These are phyloP conservation scores for Golubevia pallescens DNA, from an alignment of 1,284 basidiomycete species.

Conservation along the genomic window DNA sequence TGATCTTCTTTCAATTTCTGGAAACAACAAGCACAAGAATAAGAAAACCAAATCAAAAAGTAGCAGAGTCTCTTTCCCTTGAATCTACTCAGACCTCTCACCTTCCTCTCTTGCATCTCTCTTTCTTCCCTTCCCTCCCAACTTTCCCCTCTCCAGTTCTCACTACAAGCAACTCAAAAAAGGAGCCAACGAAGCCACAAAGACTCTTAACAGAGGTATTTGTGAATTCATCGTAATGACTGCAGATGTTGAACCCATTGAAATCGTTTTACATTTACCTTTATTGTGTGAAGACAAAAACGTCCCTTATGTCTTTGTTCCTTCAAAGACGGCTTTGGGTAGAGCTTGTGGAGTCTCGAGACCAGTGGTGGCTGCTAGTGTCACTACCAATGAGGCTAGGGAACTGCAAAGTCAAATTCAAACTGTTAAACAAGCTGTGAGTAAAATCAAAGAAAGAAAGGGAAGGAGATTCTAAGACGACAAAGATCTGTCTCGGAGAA, in stretches of 20 bases:
- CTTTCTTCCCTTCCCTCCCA: not conserved
- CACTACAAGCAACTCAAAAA: constrained; percentile 65
- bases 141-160: constrained; percentile 11
- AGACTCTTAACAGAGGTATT: constrained; percentile 64
- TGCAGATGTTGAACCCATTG: constrained; percentile 64
- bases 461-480: too few species aligned
- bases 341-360: constrained; percentile 61
- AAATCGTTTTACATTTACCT: constrained; percentile 62
- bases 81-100: not conserved
- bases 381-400: constrained; percentile 62
- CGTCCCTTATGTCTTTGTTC: constrained; percentile 64
- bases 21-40: too few species aligned
- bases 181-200: constrained; percentile 64
- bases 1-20: too few species aligned
- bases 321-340: constrained; percentile 62
- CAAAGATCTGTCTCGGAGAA: too few species aligned
- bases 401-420: constrained; percentile 64
- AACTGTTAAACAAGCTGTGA: constrained; percentile 54
- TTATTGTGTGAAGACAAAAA: constrained; percentile 65
- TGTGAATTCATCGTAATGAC: constrained; percentile 65
- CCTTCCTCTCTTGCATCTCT: not conserved
- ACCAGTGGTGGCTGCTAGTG: constrained; percentile 55
- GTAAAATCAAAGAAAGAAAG: too few species aligned
- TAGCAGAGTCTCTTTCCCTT: not conserved
- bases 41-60: too few species aligned